These are phyloP conservation scores for Blastomyces gilchristii DNA, from an alignment of 2,329 filamentous ascomycete genomes.

Conservation along the genomic window DNA sequence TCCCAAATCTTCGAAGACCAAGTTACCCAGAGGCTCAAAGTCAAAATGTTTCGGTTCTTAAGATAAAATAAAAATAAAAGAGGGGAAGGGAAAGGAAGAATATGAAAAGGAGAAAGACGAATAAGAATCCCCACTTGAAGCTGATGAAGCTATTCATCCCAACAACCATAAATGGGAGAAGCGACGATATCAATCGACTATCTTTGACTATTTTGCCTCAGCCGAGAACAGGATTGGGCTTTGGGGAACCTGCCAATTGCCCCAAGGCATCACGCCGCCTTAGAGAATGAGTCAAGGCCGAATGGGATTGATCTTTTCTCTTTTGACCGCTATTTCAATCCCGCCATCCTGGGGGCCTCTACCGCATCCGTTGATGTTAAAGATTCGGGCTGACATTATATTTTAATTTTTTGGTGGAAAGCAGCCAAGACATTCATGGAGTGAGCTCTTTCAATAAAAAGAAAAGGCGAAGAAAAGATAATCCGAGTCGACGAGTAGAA, in stretches of 20 bases:
- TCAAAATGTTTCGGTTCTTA: background rate
- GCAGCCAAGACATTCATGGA: too few relatives aligned
- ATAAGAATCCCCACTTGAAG: background rate
- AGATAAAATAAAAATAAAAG: background rate
- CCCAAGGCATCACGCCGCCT: background rate
- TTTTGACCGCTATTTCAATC: background rate
- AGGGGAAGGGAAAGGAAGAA: too few relatives aligned
- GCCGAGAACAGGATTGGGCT: background rate
- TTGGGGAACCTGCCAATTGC: background rate
- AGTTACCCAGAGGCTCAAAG: background rate
- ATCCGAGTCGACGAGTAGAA: too few relatives aligned
- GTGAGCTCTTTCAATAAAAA: too few relatives aligned
- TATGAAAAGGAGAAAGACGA: background rate
- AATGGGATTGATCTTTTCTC: background rate
- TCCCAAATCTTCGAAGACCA: background rate
- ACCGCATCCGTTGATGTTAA: background rate
- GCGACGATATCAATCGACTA: background rate
- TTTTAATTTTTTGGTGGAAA: too few relatives aligned
- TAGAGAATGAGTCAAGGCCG: background rate
- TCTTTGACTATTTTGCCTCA: background rate
- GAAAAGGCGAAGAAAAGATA: too few relatives aligned
- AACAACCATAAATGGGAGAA: background rate
- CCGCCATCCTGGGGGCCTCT: background rate
- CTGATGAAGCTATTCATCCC: background rate
- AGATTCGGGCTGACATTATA: background rate